These are phyloP conservation scores for Populus hybrid DNA, from an alignment of 441 rosid species.

Conservation along the genomic window DNA sequence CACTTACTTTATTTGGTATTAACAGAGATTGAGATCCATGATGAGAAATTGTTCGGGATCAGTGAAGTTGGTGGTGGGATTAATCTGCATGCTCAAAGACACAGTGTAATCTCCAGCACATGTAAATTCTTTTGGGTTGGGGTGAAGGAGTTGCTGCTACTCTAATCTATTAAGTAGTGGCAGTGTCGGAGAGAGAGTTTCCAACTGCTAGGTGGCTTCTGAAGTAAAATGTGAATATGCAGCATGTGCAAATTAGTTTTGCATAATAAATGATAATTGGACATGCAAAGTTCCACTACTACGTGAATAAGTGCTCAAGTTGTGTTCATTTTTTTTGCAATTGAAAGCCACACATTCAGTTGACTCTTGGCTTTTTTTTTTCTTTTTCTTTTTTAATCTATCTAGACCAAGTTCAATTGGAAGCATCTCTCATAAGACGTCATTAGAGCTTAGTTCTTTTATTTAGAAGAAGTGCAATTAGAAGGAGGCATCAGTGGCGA, in stretches of 20 bases:
- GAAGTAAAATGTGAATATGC: not conserved
- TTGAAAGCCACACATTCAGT: too few species aligned
- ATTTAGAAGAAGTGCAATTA: too few species aligned
- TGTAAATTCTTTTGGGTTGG: not conserved
- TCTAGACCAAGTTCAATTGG: not conserved
- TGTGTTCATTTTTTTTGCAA: not conserved
- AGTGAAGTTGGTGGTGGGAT: not conserved
- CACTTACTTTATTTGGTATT: not conserved
- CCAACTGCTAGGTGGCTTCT: not conserved
- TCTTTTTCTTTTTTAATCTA: too few species aligned
- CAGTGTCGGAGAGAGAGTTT: not conserved
- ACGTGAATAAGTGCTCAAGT: not conserved
- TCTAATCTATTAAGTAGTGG: not conserved
- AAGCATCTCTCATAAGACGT: too few species aligned
- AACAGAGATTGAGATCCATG: not conserved
- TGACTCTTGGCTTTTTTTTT: too few species aligned
- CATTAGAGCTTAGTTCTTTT: too few species aligned
- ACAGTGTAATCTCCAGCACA: not conserved
- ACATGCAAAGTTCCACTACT: not conserved
- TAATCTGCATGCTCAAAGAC: not conserved
- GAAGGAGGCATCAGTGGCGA: too few species aligned
- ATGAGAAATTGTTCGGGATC: not conserved
- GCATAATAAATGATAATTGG: slow-evolving; percentile 1
- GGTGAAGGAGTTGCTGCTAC: not conserved
- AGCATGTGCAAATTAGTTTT: not conserved